Percentiles rank a stretch among this genome's conserved stretches.
phyloP scores from a whole-genome alignment of 805 yeast genomes.

The Geotrichum ghanense region DNA sequence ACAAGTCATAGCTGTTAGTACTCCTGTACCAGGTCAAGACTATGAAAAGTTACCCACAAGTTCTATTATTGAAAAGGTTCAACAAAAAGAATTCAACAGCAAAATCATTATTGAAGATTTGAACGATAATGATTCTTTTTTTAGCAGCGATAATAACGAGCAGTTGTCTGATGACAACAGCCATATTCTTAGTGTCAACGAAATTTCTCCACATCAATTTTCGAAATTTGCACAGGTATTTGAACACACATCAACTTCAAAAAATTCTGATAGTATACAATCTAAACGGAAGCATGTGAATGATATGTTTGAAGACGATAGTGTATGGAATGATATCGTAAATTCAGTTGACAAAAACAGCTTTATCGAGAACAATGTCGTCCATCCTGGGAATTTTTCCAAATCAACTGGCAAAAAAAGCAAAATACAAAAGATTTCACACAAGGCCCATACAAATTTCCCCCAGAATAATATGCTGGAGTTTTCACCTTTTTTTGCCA shows the following conservation, averaged over 20 bases:
- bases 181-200: background rate
- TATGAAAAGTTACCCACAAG: no score
- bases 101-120: no score
- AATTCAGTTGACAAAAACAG: background rate
- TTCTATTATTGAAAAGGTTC: no score
- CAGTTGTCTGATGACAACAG: background rate
- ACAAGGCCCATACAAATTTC: no score
- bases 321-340: background rate
- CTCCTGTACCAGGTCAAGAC: no score
- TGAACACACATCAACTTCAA: background rate
- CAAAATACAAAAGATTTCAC: background rate
- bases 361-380: no score
- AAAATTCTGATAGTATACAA: background rate
- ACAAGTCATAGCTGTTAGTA: no score
- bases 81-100: no score
- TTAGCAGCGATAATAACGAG: background rate
- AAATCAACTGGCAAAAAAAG: background rate
- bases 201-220: background rate
- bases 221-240: background rate
- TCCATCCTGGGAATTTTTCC: no score
- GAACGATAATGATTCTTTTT: background rate
- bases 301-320: background rate
- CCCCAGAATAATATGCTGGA: background rate
- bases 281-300: background rate
- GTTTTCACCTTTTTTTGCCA: background rate